Percentiles rank a stretch among this genome's conserved stretches.
Conservation (phyloP, 805 yeast species). For the Kurtzmaniella cleridarum region DNA sequence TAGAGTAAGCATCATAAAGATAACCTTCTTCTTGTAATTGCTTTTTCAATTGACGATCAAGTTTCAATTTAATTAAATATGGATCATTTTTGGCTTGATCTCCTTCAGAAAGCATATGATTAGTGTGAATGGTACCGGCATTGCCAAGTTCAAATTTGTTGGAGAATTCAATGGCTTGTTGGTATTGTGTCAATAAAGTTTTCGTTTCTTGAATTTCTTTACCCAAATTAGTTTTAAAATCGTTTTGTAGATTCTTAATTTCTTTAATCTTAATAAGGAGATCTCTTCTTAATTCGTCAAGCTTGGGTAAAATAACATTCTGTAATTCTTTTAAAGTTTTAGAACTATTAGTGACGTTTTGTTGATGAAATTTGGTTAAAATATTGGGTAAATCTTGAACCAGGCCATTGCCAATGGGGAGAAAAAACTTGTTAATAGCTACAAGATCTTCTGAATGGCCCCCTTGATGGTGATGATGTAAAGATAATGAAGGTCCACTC, state of each 20-base stretch:
- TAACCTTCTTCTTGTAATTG: constrained; percentile 82
- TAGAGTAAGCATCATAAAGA: constrained; percentile 81
- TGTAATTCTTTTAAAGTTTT: constrained; percentile 48
- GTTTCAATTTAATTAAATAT: constrained; percentile 59
- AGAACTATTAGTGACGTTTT: constrained; percentile 28
- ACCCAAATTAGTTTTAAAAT: constrained; percentile 71
- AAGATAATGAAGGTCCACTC: not conserved
- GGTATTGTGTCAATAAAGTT: constrained; percentile 41
- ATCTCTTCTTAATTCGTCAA: constrained; percentile 62
- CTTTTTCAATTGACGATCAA: constrained; percentile 72
- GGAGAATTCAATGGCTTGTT: constrained; percentile 61
- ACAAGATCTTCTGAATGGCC: constrained; percentile 23
- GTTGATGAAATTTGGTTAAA: constrained; percentile 46
- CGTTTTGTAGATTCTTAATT: constrained; percentile 74
- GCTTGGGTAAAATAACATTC: constrained; percentile 44
- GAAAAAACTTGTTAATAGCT: constrained; percentile 49
- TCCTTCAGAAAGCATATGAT: constrained; percentile 28
- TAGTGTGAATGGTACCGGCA: constrained; percentile 7
- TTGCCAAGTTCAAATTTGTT: constrained; percentile 32
- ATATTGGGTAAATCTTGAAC: constrained; percentile 77
- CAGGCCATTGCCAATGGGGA: constrained; percentile 68
- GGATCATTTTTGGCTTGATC: constrained; percentile 67
- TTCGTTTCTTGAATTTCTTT: constrained; percentile 47
- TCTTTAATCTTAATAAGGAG: constrained; percentile 80
- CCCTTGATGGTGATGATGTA: constrained; percentile 7